phyloP scores from a whole-genome alignment of 208 protist species.

The Leptomonas seymouri region DNA sequence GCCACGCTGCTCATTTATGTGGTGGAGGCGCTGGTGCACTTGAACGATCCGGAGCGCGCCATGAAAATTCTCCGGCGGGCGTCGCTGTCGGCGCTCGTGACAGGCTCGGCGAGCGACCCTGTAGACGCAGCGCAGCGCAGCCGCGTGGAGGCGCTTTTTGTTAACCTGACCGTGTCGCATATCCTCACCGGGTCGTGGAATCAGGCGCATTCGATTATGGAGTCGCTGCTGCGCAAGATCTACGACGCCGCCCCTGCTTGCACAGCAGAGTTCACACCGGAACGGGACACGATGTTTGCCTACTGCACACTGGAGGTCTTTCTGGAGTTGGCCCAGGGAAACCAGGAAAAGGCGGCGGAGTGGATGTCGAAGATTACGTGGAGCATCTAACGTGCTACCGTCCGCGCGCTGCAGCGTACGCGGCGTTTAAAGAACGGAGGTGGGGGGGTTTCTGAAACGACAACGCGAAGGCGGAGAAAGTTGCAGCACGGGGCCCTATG shows the following conservation, averaged over 20 bases:
- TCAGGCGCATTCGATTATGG: conserved; percentile 78
- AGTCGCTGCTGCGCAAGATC: conserved; percentile 82
- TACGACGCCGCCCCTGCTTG: conserved; percentile 54
- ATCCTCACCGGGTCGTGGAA: conserved; percentile 86
- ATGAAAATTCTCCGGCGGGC: conserved; percentile 71
- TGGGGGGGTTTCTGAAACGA: too few relatives aligned
- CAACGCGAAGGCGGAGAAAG: not conserved
- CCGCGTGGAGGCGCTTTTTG: conserved; percentile 84
- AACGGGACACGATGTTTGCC: conserved; percentile 70
- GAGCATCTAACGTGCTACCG: conserved; percentile 40
- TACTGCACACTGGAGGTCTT: conserved; percentile 83
- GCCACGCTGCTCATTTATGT: conserved; percentile 81
- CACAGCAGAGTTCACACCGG: conserved; percentile 55
- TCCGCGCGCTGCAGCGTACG: not conserved
- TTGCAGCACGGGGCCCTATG: too few relatives aligned
- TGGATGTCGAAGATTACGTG: conserved; percentile 72
- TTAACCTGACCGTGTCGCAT: conserved; percentile 82
- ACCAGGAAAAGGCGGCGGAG: conserved; percentile 80
- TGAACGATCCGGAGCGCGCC: conserved; percentile 80
- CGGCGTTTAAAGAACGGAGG: not conserved
- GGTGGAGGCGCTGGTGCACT: conserved; percentile 80
- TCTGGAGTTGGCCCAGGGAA: conserved; percentile 84
- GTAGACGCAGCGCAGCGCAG: conserved; percentile 77
- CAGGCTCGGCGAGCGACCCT: conserved; percentile 30
- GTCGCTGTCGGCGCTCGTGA: conserved; percentile 71